These are phyloP conservation scores for Coleophoma crateriformis DNA, from an alignment of 2,329 filamentous ascomycete genomes.

Conservation along the genomic window DNA sequence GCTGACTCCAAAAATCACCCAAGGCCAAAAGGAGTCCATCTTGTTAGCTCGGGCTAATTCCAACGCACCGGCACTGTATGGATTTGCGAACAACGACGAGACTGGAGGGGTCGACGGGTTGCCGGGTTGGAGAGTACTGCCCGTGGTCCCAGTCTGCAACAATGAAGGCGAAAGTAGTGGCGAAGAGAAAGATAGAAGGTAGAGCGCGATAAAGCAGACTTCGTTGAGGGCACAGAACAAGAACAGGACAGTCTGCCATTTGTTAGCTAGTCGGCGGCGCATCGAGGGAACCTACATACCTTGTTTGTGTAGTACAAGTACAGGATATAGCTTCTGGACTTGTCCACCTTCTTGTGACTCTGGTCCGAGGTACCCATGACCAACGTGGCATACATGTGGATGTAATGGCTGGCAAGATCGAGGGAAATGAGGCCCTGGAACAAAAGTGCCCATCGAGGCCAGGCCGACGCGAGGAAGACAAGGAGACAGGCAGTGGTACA, in stretches of 20 bases:
- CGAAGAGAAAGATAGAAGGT: constrained; percentile 94
- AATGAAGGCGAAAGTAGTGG: constrained; percentile 84
- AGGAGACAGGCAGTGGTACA: constrained; percentile 94
- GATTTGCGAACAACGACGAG: constrained; percentile 75
- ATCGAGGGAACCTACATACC: constrained; percentile 45
- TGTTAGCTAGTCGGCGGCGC: neutral
- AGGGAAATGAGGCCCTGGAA: constrained; percentile 92
- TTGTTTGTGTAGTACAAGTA: constrained; percentile 98
- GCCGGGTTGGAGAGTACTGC: constrained; percentile 53
- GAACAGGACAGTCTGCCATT: constrained; percentile 78
- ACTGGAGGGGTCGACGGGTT: constrained; percentile 65
- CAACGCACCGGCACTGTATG: constrained; percentile 87
- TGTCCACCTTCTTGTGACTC: constrained; percentile 92
- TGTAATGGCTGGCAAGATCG: constrained; percentile 94
- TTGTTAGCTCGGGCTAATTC: constrained; percentile 94
- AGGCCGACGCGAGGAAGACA: constrained; percentile 90
- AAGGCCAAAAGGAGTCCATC: constrained; percentile 70
- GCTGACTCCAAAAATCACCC: constrained; percentile 76
- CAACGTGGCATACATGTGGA: constrained; percentile 97
- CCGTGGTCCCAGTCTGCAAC: constrained; percentile 47
- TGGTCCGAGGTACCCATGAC: constrained; percentile 74
- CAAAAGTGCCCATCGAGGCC: constrained; percentile 86
- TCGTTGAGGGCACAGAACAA: constrained; percentile 88
- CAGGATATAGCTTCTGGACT: constrained; percentile 79
- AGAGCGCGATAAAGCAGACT: constrained; percentile 95